Percentiles rank a stretch among this genome's conserved stretches.
phyloP scores from a whole-genome alignment of 1,139 yeast genomes.

The Yarrowia galli region DNA sequence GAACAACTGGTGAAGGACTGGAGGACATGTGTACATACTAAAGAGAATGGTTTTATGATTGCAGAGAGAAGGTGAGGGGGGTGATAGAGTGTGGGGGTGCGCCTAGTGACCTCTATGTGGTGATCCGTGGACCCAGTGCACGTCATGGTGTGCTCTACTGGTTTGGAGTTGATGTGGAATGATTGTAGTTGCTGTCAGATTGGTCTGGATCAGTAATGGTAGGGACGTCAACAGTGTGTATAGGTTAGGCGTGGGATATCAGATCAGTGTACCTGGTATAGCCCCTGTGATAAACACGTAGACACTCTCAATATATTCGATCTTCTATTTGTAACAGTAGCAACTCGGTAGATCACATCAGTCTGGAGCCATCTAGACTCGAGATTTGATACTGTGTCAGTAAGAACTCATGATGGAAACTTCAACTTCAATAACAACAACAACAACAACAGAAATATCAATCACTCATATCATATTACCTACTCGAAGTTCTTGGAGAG shows the following conservation, averaged over 20 bases:
- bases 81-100: neutral
- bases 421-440: too few relatives aligned
- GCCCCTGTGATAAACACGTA: too few relatives aligned
- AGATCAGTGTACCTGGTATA: too few relatives aligned
- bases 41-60: constrained; percentile 34
- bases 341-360: neutral
- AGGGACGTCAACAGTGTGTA: too few relatives aligned
- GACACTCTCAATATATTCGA: neutral
- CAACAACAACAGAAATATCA: neutral
- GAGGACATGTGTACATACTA: constrained; percentile 33
- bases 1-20: neutral
- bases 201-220: too few relatives aligned
- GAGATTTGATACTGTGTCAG: constrained; percentile 26
- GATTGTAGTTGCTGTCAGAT: too few relatives aligned
- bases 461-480: constrained; percentile 43
- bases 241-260: too few relatives aligned
- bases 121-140: too few relatives aligned
- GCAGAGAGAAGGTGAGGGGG: neutral
- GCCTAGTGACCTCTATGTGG: neutral
- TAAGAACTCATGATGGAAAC: neutral
- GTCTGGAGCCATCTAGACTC: constrained; percentile 9
- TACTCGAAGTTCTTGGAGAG: constrained; percentile 56
- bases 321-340: neutral
- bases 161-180: too few relatives aligned
- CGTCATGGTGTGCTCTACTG: too few relatives aligned